Conservation (phyloP, 2,329 filamentous ascomycete genomes). For the Neophaeococcomyces mojaviensis region DNA sequence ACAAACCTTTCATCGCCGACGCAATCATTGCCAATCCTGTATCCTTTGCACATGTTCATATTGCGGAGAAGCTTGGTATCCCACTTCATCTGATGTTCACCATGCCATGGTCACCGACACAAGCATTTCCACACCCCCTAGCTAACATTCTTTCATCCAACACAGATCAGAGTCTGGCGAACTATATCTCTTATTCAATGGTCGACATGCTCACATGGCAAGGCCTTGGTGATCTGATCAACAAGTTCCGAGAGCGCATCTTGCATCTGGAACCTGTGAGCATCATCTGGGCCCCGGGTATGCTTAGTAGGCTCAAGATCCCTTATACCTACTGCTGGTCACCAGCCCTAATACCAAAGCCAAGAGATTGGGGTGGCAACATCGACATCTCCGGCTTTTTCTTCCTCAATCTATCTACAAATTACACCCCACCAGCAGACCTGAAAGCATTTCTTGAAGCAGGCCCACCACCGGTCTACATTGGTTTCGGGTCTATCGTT, state of each 20-base stretch:
- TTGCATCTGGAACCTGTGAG: slow-evolving; percentile 71
- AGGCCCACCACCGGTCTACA: slow-evolving; percentile 68
- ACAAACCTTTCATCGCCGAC: slow-evolving; percentile 71
- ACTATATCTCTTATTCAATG: slow-evolving; percentile 74
- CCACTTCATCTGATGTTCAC: slow-evolving; percentile 87
- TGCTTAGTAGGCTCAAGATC: slow-evolving; percentile 66
- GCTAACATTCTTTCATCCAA: slow-evolving; percentile 73
- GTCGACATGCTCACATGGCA: slow-evolving; percentile 94
- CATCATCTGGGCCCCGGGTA: slow-evolving; percentile 72
- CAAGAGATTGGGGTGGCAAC: slow-evolving; percentile 64
- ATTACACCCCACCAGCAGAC: slow-evolving; percentile 59
- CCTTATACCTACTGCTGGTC: slow-evolving; percentile 94
- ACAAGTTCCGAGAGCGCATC: slow-evolving; percentile 68
- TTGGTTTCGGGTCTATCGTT: slow-evolving; percentile 77
- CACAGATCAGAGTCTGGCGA: slow-evolving; percentile 67
- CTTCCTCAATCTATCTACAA: slow-evolving; percentile 61
- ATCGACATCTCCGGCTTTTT: slow-evolving; percentile 71
- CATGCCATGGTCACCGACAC: slow-evolving; percentile 86
- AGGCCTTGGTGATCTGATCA: slow-evolving; percentile 83
- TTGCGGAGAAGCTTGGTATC: slow-evolving; percentile 68
- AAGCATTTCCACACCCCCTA: slow-evolving; percentile 76
- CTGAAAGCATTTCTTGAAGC: slow-evolving; percentile 59
- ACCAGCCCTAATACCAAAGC: slow-evolving; percentile 69
- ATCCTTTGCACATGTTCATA: slow-evolving; percentile 70
- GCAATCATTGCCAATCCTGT: slow-evolving; percentile 82